A percentile compares a stretch with the other conserved stretches of the same genome.
phyloP scores from a whole-genome alignment of 2,329 filamentous ascomycete species.

The Trichoderma sp. region DNA sequence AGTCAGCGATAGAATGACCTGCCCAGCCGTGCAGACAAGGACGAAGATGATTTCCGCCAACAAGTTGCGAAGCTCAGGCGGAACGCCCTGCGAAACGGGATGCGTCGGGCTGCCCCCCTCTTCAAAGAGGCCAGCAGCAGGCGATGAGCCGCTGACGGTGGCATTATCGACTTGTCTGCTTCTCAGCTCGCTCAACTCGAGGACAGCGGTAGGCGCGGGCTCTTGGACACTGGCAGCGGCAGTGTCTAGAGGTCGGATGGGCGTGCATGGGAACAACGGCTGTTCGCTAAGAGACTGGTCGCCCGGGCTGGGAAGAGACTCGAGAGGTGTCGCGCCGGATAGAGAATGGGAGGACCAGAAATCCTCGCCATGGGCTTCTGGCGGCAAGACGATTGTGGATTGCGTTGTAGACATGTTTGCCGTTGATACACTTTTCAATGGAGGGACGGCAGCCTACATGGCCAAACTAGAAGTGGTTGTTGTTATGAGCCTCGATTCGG shows the following conservation, averaged over 20 bases:
- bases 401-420: neutral
- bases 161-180: neutral
- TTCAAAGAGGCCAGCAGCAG: neutral
- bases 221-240: neutral
- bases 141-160: neutral
- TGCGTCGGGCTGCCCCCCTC: slow-evolving; percentile 1
- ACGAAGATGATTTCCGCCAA: slow-evolving; percentile 5
- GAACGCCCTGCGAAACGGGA: slow-evolving; percentile 4
- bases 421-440: too few relatives aligned
- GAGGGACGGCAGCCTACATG: neutral
- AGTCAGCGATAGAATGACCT: neutral
- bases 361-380: neutral
- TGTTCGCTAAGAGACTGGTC: neutral
- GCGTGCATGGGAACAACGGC: neutral
- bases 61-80: slow-evolving; percentile 1
- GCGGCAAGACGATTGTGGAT: neutral
- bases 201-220: neutral
- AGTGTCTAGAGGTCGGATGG: neutral
- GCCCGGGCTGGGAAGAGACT: neutral
- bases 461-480: neutral
- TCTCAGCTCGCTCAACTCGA: neutral
- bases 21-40: slow-evolving; percentile 12
- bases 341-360: neutral
- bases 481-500: neutral
- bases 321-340: neutral